Evolutionary conservation across 768 basidiomycete genomes (phyloP).

Genomic region (Lentinula aciculospora): DNA sequence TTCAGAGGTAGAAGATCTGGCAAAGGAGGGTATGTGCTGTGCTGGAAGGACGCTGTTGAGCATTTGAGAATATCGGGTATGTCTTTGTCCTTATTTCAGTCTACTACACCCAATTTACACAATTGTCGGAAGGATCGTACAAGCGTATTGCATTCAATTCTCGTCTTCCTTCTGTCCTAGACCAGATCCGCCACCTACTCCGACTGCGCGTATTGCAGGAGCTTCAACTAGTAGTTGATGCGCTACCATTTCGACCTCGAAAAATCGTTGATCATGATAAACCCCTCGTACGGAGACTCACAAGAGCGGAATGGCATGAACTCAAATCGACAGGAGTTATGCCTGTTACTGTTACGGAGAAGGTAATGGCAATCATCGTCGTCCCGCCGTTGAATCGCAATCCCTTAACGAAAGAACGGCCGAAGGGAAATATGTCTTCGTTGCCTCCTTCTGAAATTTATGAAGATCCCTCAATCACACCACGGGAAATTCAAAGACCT

Average conservation of each 20-base stretch:
- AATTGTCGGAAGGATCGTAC: constrained; percentile 15
- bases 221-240: constrained; percentile 50
- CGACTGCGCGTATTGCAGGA: constrained; percentile 76
- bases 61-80: constrained; percentile 31
- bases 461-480: neutral
- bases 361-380: constrained; percentile 63
- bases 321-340: constrained; percentile 42
- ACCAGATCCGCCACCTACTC: constrained; percentile 59
- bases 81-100: neutral
- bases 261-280: constrained; percentile 7
- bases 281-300: constrained; percentile 56
- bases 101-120: neutral
- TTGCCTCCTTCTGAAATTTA: constrained; percentile 22
- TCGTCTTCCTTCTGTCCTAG: constrained; percentile 34
- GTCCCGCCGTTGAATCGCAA: constrained; percentile 62
- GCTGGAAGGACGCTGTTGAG: constrained; percentile 47
- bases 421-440: constrained; percentile 31
- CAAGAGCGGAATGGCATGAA: constrained; percentile 50
- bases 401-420: constrained; percentile 37
- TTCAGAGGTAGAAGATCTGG: constrained; percentile 45
- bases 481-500: constrained; percentile 10
- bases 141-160: constrained; percentile 25
- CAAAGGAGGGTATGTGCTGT: constrained; percentile 49
- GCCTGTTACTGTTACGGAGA: constrained; percentile 28
- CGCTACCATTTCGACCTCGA: constrained; percentile 22